A percentile compares a stretch with the other conserved stretches of the same genome.
These are phyloP conservation scores for Aspergillus pseudonomiae DNA, from an alignment of 2,329 filamentous ascomycete genomes.

Conservation along the genomic window DNA sequence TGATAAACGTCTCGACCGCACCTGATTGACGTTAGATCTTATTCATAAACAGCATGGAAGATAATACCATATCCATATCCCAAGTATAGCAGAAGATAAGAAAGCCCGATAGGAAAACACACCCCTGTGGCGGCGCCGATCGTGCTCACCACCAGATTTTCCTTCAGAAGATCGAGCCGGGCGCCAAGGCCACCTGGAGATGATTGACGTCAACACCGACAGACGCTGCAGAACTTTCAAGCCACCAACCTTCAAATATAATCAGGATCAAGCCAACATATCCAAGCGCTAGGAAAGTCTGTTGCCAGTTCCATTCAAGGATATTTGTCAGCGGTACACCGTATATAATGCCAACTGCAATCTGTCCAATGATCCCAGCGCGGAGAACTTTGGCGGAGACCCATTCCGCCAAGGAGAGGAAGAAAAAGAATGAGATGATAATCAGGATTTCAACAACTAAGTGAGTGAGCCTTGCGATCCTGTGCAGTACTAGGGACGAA, in stretches of 20 bases:
- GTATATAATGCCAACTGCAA: constrained; percentile 52
- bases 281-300: constrained; percentile 51
- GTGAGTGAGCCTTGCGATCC: background rate
- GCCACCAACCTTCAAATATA: constrained; percentile 48
- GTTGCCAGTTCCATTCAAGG: constrained; percentile 47
- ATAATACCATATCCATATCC: constrained; percentile 45
- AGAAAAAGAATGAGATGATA: constrained; percentile 51
- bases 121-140: constrained; percentile 50
- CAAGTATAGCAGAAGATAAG: constrained; percentile 47
- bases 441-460: constrained; percentile 46
- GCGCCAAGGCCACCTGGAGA: constrained; percentile 48
- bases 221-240: background rate
- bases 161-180: constrained; percentile 50
- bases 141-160: constrained; percentile 48
- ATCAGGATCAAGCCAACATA: constrained; percentile 55
- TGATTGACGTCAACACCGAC: constrained; percentile 11
- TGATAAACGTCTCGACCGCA: constrained; percentile 37
- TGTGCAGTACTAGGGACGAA: background rate
- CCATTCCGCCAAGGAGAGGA: constrained; percentile 48
- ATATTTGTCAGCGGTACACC: constrained; percentile 51
- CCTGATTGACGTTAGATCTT: constrained; percentile 16
- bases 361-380: constrained; percentile 52
- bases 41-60: background rate
- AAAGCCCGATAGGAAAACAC: constrained; percentile 50
- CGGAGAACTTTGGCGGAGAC: constrained; percentile 45